Base-by-base conservation (phyloP, 2,329 filamentous ascomycete species). In the Aureobasidium sp. region DNA sequence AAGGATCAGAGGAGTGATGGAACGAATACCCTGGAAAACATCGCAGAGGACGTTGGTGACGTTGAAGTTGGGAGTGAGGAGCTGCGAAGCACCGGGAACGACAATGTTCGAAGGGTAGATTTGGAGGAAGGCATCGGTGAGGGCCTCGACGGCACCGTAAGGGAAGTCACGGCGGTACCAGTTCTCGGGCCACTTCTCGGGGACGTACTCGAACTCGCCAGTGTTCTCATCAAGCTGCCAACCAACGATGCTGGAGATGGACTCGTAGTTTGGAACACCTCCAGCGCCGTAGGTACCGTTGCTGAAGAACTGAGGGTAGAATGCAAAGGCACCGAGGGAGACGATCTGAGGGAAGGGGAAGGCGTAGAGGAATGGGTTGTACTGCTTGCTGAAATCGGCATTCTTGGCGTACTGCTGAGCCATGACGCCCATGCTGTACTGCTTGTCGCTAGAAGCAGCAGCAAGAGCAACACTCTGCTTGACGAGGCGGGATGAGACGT, bases 221-320 rank as follows among this genome's bases (percentile, higher is more conserved):
- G 65, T 69, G 44, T 62, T 58, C 45, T 65, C 37, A 53, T 70
- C 51, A 27, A 64, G 63, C 59, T 68, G 45, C 22, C 68, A 69
- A n/a, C 70, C 70, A 34, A 71, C 62, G 55, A 71, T 71, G 52
- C 61, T 65, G 3, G 67, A 68, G 62, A 71, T 66, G 5, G 68
- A 70, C 57, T 71, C 68, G 66, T 71, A 71, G 65, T 70, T 75
- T 42, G 73, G 65, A 29, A 74, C 70, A 64, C 74, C 73, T 17
- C 72, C 73, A 1, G 65, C 65, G 20, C 70, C 71, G 62, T 73
- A 74, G 15, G 72, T 75, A 22, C 72, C 70, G 65, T 75, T 75
- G 42, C 70, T 71, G 72, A 70, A 71, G 63, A 69, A 71, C 6
- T 68, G 63, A 1, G 69, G 68, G 64, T 71, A 70, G 64, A 71